Base-by-base conservation (phyloP, 2,329 filamentous ascomycete species). In the Fusarium sp. region DNA sequence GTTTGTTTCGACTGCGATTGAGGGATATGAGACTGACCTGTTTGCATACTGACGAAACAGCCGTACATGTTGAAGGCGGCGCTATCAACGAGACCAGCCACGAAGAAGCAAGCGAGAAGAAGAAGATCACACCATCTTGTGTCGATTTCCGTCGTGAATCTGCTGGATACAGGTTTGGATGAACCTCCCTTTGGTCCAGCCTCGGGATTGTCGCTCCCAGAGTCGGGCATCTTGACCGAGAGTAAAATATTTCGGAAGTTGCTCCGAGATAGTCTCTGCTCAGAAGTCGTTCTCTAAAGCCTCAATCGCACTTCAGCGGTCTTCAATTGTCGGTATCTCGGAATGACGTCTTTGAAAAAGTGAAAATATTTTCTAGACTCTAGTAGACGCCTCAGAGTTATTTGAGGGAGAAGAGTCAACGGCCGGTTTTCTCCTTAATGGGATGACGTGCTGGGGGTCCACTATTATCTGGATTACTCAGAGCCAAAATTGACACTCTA, bases 41-140 rank as follows among this genome's bases (percentile, higher is more conserved):
- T 74, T 11, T 74, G 72, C 72, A 74, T 74, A 66, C 72, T 74
- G 45, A 74, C 72, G 61, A 74, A 74, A 50, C 72, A 74, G 2
- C 72, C 72, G 8, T 74, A 74, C 72, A 74, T 68, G 58, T 72
- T 74, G 25, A 74, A 74, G 2, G 72, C 72, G 8, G 72, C 72
- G 36, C 72, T 74, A 33, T 74, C 72, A 7, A 74, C 72, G 2
- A 74, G 63, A 18, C 72, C 72, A 5, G 72, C 72, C 10, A 74
- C 35, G 14, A 74, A 61, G 58, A 74, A 74, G n/a, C 72, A 74
- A 11, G 70, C 35, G 7, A 74, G 58, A 0, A 74, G 47, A 18
- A 74, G 27, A 4, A 72, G 7, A 21, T 74, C 72, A n/a, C 60
- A 65, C 72, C 72, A 74, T 71, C 51, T 48, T 15, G 58, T 56